Percentiles rank a stretch among this genome's conserved stretches.
Evolutionary conservation across 2,329 filamentous ascomycete species (phyloP).

Genomic region (Penicillium freii): DNA sequence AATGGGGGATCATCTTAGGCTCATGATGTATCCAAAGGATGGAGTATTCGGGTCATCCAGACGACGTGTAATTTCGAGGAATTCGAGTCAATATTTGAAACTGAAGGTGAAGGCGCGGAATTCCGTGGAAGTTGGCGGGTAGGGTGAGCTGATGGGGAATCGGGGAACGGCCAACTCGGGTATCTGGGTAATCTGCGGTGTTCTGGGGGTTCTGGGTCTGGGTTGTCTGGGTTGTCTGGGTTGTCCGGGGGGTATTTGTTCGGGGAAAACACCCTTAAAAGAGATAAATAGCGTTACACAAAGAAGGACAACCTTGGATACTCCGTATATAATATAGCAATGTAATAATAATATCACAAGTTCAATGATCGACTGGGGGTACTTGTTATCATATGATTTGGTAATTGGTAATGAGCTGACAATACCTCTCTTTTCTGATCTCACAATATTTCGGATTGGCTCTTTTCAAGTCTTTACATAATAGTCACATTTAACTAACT

Average conservation of each 20-base stretch:
- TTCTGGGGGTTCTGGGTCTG: background rate
- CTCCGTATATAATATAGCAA: too few species aligned
- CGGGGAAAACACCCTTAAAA: background rate
- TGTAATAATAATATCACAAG: background rate
- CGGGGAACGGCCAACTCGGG: conserved; percentile 1
- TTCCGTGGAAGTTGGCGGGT: background rate
- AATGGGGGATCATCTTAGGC: conserved; percentile 43
- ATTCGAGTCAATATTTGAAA: background rate
- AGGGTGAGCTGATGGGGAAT: conserved; percentile 1
- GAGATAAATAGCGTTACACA: background rate
- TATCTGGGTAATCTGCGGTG: background rate
- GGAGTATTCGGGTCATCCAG: conserved; percentile 26
- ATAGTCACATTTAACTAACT: background rate
- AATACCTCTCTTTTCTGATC: background rate
- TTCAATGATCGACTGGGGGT: background rate
- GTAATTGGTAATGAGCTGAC: background rate
- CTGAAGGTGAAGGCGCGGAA: background rate
- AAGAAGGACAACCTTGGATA: background rate
- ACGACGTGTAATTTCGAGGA: background rate
- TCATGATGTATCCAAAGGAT: conserved; percentile 36
- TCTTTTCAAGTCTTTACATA: background rate
- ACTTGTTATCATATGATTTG: conserved; percentile 1
- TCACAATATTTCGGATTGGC: background rate
- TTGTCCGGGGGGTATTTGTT: background rate
- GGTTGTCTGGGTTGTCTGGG: background rate